phyloP scores from a whole-genome alignment of 1,284 basidiomycete genomes.

The Sanghuangporus weigelae region DNA sequence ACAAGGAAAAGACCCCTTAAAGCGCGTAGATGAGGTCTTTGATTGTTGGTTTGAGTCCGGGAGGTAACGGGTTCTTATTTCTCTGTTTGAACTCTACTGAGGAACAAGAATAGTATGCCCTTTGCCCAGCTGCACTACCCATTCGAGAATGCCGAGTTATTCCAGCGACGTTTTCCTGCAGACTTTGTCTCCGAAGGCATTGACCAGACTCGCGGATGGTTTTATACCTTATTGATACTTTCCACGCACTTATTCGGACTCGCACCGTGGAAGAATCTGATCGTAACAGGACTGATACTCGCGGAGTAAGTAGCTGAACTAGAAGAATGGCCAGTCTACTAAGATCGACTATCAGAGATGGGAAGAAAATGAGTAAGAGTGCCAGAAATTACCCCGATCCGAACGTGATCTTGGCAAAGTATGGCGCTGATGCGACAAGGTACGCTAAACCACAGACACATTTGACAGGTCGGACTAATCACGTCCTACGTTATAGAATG shows the following conservation, averaged over 20 bases:
- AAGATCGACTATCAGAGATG: too few species aligned
- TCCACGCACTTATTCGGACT: slow-evolving; percentile 91
- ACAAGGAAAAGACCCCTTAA: background rate
- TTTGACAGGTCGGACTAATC: too few species aligned
- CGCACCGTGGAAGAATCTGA: slow-evolving; percentile 98
- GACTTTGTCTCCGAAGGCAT: slow-evolving; percentile 98
- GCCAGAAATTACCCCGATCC: slow-evolving; percentile 97
- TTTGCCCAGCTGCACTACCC: background rate
- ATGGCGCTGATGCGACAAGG: slow-evolving; percentile 95
- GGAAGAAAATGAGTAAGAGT: slow-evolving; percentile 99
- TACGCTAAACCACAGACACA: too few species aligned
- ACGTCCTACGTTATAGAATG: too few species aligned
- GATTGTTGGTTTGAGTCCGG: background rate
- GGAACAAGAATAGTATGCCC: too few species aligned
- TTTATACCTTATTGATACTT: slow-evolving; percentile 96
- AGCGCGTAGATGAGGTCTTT: background rate
- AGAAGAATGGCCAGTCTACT: too few species aligned
- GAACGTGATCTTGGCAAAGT: slow-evolving; percentile 83
- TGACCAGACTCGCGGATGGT: slow-evolving; percentile 96
- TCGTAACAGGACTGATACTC: slow-evolving; percentile 92
- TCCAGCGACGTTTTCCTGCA: slow-evolving; percentile 87
- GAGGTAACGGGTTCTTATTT: too few species aligned
- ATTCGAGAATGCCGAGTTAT: slow-evolving; percentile 86
- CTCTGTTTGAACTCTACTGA: too few species aligned
- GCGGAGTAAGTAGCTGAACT: slow-evolving; percentile 72